phyloP scores from a whole-genome alignment of 495 filamentous ascomycete species.

The Podospora pseudopauciseta region DNA sequence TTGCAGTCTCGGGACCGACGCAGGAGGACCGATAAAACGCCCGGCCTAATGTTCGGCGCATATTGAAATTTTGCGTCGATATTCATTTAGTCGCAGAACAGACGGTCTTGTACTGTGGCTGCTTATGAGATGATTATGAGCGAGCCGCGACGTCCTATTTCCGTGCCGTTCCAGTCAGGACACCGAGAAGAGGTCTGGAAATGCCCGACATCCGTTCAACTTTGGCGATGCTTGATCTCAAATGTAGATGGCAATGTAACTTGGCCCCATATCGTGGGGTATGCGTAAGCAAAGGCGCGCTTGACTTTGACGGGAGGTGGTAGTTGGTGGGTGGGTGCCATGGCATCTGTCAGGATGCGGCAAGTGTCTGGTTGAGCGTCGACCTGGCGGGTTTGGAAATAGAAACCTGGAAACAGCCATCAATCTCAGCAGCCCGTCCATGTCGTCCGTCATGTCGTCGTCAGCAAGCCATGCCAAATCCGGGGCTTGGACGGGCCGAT shows the following conservation, averaged over 20 bases:
- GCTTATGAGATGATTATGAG: conserved; percentile 37
- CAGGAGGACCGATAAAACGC: not conserved
- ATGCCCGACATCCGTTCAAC: conserved; percentile 12
- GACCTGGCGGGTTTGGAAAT: not conserved
- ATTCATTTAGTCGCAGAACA: conserved; percentile 15
- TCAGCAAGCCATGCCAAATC: conserved; percentile 1
- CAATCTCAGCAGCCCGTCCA: not conserved
- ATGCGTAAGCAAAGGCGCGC: conserved; percentile 20
- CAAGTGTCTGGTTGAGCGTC: not conserved
- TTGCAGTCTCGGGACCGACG: conserved; percentile 17
- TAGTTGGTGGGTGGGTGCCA: not conserved
- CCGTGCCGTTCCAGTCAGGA: conserved; percentile 27
- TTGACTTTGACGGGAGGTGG: conserved; percentile 3
- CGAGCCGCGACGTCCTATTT: conserved; percentile 17
- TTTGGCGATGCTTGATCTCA: conserved; percentile 18
- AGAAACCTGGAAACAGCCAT: conserved; percentile 5
- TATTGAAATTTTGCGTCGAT: conserved; percentile 17
- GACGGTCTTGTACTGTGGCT: conserved; percentile 12
- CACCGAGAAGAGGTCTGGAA: not conserved
- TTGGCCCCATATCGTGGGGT: conserved; percentile 26
- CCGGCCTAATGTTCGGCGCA: conserved; percentile 17
- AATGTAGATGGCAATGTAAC: conserved; percentile 11
- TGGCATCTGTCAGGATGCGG: conserved; percentile 9
- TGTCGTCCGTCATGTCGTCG: not conserved
- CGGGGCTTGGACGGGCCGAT: not conserved